Base-by-base conservation (phyloP, 169 alveolate species). In the Cryptosporidium viatorum region DNA sequence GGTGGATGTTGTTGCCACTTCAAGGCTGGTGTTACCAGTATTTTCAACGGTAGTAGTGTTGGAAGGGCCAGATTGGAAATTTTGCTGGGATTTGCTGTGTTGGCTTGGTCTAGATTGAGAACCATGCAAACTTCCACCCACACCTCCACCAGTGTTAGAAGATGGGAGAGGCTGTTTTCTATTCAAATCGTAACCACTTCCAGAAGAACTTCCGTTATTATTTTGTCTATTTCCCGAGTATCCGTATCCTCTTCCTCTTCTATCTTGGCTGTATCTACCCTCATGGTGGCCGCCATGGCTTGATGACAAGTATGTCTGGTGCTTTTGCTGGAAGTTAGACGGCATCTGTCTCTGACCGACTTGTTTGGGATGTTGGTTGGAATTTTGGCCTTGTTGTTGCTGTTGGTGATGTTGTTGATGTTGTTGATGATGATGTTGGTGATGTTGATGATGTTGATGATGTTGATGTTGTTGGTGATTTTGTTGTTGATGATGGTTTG, bases 221-320 rank as follows among this genome's bases (percentile, higher is more conserved):
- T 73, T 29, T 23, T 73, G 68, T 35, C 48, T 73, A 39, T 16
- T 73, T 14, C 51, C 37, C 14, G 71, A n/a, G 18, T 29, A 59
- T 16, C 50, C 26, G 23, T 73, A 73, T 37, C 68, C 70, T 37
- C 52, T 55, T 21, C 70, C 71, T 37, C 86, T 73, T 73, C 70
- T 51, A 5, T 73, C 86, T 12, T 73, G 86, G 29, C 6, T 55
- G 39, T 33, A 73, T 33, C 71, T 50, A 2, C 51, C 62, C 9
- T 55, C 55, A 16, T 43, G 69, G 48, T n/a, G 43, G 70, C 41
- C 21, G 16, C 21, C 18, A 50, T 52, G 62, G 51, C 23, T 10
- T 0, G 71, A 73, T 31, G 70, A 41, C 18, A 37, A 35, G 31
- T 73, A 33, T 31, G 71, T n/a, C 45, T 73, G 70, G 48, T 65